Evolutionary conservation across 768 basidiomycete species (phyloP).

Genomic region (Lentinula sp.): DNA sequence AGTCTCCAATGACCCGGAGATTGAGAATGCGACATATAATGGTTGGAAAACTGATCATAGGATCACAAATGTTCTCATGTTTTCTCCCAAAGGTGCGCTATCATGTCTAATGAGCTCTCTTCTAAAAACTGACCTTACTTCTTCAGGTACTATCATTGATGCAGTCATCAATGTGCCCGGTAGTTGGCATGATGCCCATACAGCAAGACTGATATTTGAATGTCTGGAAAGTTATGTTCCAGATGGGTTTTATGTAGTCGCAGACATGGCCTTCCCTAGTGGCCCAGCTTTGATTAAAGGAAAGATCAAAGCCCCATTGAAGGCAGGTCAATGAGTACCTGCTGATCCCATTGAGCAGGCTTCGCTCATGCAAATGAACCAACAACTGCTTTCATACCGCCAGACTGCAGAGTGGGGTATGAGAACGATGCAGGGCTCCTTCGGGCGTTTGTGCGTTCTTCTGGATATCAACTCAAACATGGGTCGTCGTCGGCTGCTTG

Average conservation of each 20-base stretch:
- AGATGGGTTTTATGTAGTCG: constrained; percentile 20
- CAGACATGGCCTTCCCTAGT: constrained; percentile 27
- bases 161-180: constrained; percentile 22
- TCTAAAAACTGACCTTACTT: neutral
- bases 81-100: constrained; percentile 12
- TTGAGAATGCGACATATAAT: constrained; percentile 33
- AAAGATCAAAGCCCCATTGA: constrained; percentile 20
- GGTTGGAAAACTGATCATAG: constrained; percentile 12
- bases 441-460: constrained; percentile 37
- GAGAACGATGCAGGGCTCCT: constrained; percentile 35
- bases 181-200: constrained; percentile 28
- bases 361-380: constrained; percentile 13
- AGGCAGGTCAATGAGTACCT: constrained; percentile 11
- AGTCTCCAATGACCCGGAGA: constrained; percentile 27
- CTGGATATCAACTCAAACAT: constrained; percentile 24
- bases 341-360: neutral
- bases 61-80: constrained; percentile 18
- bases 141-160: constrained; percentile 20
- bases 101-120: neutral
- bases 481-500: constrained; percentile 23
- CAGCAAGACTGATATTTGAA: constrained; percentile 21
- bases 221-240: constrained; percentile 17
- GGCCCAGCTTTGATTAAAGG: constrained; percentile 13
- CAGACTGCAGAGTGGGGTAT: constrained; percentile 53
- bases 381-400: constrained; percentile 20